A percentile compares a stretch with the other conserved stretches of the same genome.
phyloP scores from a whole-genome alignment of 495 filamentous ascomycete species.

The Trichoderma parareesei region DNA sequence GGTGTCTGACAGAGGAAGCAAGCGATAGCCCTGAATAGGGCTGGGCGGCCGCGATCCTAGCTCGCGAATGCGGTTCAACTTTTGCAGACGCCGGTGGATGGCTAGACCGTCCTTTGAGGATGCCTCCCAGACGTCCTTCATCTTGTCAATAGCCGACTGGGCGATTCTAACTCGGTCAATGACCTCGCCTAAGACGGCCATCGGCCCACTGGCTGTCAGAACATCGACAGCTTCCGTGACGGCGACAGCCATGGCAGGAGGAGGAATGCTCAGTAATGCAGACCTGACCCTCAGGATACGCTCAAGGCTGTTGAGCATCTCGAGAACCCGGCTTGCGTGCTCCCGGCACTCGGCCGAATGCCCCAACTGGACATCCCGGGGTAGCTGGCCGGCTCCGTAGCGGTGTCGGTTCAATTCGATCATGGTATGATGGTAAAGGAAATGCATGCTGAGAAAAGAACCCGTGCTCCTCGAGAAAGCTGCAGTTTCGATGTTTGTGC shows the following conservation, averaged over 20 bases:
- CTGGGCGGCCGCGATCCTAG: neutral
- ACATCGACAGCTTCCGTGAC: conserved; percentile 10
- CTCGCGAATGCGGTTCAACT: conserved; percentile 6
- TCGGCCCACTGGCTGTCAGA: conserved; percentile 1
- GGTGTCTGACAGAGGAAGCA: neutral
- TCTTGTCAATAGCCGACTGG: conserved; percentile 6
- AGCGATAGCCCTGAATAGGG: conserved; percentile 7
- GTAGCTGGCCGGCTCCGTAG: conserved; percentile 7
- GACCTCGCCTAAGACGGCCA: neutral
- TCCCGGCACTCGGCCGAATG: conserved; percentile 13
- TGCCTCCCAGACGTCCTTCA: neutral
- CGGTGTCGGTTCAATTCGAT: conserved; percentile 57
- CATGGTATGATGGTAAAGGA: conserved; percentile 51
- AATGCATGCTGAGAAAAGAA: conserved; percentile 50
- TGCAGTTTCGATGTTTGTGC: conserved; percentile 40
- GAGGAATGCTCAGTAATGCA: neutral
- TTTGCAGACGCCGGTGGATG: conserved; percentile 6
- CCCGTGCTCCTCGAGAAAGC: conserved; percentile 21
- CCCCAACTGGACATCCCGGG: neutral
- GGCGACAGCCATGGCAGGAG: neutral
- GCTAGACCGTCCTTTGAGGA: neutral
- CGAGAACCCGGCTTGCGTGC: conserved; percentile 19
- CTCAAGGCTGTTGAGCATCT: conserved; percentile 13
- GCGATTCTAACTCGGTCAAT: conserved; percentile 3
- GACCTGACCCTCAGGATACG: conserved; percentile 1